Conservation (phyloP, 1,139 yeast genomes). For the Suzukiozyma palmioleophila region DNA sequence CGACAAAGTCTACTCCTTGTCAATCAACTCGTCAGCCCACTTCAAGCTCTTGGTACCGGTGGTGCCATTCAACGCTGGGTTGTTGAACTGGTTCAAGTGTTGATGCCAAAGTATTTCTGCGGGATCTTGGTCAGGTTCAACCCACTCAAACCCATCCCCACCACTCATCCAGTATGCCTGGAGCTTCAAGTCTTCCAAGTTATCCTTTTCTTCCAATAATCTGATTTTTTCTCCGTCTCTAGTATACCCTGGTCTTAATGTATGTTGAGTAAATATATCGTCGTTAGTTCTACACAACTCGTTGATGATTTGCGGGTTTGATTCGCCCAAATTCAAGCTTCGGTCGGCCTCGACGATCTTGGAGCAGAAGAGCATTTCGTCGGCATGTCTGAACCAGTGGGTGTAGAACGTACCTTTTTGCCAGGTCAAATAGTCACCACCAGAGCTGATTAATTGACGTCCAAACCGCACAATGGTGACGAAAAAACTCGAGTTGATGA, state of each 20-base stretch:
- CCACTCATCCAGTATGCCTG: slow-evolving; percentile 77
- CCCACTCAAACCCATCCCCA: slow-evolving; percentile 76
- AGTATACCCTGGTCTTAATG: slow-evolving; percentile 30
- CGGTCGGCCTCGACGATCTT: slow-evolving; percentile 65
- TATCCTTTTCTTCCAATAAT: slow-evolving; percentile 37
- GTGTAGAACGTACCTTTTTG: slow-evolving; percentile 61
- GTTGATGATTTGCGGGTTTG: slow-evolving; percentile 29
- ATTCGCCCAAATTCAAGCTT: slow-evolving; percentile 43
- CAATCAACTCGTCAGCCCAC: slow-evolving; percentile 36
- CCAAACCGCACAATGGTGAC: slow-evolving; percentile 58
- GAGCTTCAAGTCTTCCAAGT: slow-evolving; percentile 50
- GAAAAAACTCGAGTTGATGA: slow-evolving; percentile 58
- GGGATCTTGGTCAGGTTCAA: slow-evolving; percentile 78
- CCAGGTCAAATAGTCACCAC: slow-evolving; percentile 61
- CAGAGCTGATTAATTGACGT: slow-evolving; percentile 39
- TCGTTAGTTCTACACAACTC: slow-evolving; percentile 36
- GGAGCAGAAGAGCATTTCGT: slow-evolving; percentile 65
- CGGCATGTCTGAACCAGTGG: slow-evolving; percentile 63
- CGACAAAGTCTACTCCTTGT: slow-evolving; percentile 8
- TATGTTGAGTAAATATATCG: slow-evolving; percentile 18
- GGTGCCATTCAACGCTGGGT: slow-evolving; percentile 15
- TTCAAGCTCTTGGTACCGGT: slow-evolving; percentile 18
- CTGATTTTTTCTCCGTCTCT: slow-evolving; percentile 39
- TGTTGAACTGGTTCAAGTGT: slow-evolving; percentile 25
- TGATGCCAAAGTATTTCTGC: slow-evolving; percentile 58